phyloP scores from a whole-genome alignment of 768 basidiomycete species.

The Daedalea quercina region DNA sequence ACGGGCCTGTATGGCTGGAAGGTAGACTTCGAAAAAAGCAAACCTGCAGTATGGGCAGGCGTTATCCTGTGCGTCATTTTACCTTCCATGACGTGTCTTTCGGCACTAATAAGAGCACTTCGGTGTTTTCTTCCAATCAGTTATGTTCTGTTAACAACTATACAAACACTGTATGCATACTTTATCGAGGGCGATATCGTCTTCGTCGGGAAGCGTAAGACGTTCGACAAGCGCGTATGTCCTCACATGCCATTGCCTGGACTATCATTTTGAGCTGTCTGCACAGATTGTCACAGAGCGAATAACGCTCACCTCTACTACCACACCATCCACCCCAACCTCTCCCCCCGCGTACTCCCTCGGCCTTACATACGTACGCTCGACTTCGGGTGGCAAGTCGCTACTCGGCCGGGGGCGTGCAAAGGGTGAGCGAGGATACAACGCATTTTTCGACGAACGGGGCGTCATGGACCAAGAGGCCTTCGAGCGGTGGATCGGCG shows the following conservation, averaged over 20 bases:
- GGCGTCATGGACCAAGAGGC: constrained; percentile 72
- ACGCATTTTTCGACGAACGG: constrained; percentile 73
- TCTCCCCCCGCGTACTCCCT: constrained; percentile 64
- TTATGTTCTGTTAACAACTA: constrained; percentile 64
- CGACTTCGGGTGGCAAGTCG: constrained; percentile 81
- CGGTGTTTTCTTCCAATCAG: constrained; percentile 32
- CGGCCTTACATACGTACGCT: constrained; percentile 64
- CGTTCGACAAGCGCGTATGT: constrained; percentile 78
- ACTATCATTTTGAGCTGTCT: not conserved
- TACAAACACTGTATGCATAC: constrained; percentile 79
- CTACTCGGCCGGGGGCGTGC: constrained; percentile 67
- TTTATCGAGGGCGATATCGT: constrained; percentile 80
- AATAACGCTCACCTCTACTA: constrained; percentile 70
- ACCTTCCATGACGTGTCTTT: not conserved
- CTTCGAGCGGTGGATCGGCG: constrained; percentile 77
- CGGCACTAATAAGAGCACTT: constrained; percentile 4
- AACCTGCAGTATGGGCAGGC: constrained; percentile 72
- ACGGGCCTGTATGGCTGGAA: constrained; percentile 85
- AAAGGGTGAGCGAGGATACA: constrained; percentile 50
- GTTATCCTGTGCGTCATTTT: constrained; percentile 58
- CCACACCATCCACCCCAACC: constrained; percentile 45
- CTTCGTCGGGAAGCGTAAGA: constrained; percentile 87
- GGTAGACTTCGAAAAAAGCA: constrained; percentile 84
- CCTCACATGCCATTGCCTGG: not conserved
- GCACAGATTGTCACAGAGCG: constrained; percentile 84